These are phyloP conservation scores for Beauveria medogensis DNA, from an alignment of 2,329 filamentous ascomycete genomes.

Conservation along the genomic window DNA sequence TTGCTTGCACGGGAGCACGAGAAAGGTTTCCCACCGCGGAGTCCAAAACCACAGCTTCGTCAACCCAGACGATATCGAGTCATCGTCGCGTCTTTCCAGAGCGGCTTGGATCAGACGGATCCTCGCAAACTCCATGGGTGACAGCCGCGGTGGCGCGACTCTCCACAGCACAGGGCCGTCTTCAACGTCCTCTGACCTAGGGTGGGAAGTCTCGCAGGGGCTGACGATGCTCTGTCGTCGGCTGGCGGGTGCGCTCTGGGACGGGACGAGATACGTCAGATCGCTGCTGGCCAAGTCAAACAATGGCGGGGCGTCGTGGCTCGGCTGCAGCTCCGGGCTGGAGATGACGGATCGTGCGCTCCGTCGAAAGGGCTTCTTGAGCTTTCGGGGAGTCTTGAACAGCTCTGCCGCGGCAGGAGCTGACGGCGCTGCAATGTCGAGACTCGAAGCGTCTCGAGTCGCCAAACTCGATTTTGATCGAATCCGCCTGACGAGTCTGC, in stretches of 20 bases:
- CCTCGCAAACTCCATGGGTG: conserved; percentile 33
- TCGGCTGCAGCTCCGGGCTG: conserved; percentile 14
- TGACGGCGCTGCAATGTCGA: background rate
- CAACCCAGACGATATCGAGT: conserved; percentile 23
- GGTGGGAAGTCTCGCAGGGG: background rate
- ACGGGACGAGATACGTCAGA: background rate
- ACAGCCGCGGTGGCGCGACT: conserved; percentile 24
- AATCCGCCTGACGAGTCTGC: conserved; percentile 22
- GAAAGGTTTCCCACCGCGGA: conserved; percentile 26
- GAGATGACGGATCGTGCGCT: conserved; percentile 20
- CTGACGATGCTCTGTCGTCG: background rate
- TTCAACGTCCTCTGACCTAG: background rate
- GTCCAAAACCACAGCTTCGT: conserved; percentile 27
- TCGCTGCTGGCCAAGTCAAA: background rate
- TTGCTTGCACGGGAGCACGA: conserved; percentile 29
- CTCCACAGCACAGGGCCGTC: background rate
- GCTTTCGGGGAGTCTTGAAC: conserved; percentile 2
- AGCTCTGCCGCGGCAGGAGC: background rate
- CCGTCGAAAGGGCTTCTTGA: conserved; percentile 9
- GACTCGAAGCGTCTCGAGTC: background rate
- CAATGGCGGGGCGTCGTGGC: background rate
- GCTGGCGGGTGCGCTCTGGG: background rate
- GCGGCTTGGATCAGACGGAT: conserved; percentile 27
- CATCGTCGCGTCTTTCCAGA: conserved; percentile 18
- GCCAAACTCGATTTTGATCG: conserved; percentile 14